Conservation (phyloP, 805 yeast species). For the Barnettozyma botsteinii region DNA sequence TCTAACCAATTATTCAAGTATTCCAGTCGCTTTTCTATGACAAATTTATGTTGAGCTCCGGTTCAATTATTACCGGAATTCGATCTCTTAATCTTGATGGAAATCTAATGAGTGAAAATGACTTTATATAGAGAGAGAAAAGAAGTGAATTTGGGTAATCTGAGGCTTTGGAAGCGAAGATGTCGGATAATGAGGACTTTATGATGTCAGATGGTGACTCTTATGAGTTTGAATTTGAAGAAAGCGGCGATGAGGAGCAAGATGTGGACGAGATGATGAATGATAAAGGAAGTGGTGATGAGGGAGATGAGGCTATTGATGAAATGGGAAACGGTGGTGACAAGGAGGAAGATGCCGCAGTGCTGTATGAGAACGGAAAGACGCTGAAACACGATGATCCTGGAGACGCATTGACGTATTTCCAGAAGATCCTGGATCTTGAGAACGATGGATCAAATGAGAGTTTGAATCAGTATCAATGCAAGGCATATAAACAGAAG, state of each 20-base stretch:
- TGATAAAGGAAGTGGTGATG: slow-evolving; percentile 11
- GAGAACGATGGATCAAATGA: slow-evolving; percentile 33
- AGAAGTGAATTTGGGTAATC: too few relatives aligned
- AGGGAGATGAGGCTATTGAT: slow-evolving; percentile 8
- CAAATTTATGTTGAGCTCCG: too few relatives aligned
- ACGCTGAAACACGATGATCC: slow-evolving; percentile 22
- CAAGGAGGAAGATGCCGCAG: slow-evolving; percentile 23
- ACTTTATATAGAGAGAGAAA: too few relatives aligned
- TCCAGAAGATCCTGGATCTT: slow-evolving; percentile 25
- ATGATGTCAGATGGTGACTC: slow-evolving; percentile 28
- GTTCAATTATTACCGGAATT: too few relatives aligned
- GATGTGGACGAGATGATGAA: slow-evolving; percentile 1
- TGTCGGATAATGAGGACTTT: slow-evolving; percentile 26
- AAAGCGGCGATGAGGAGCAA: slow-evolving; percentile 11
- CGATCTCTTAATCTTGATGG: too few relatives aligned
- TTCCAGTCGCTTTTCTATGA: too few relatives aligned
- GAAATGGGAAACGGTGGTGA: slow-evolving; percentile 12
- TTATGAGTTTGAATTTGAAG: slow-evolving; percentile 26
- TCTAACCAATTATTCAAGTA: too few relatives aligned
- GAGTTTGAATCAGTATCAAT: slow-evolving; percentile 14
- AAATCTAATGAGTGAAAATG: too few relatives aligned
- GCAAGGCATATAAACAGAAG: slow-evolving; percentile 23
- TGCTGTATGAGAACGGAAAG: slow-evolving; percentile 24
- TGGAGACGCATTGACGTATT: slow-evolving; percentile 16
- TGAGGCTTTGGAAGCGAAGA: too few relatives aligned